These are phyloP conservation scores for Phlebopus sp. DNA, from an alignment of 1,284 basidiomycete genomes.

Conservation along the genomic window DNA sequence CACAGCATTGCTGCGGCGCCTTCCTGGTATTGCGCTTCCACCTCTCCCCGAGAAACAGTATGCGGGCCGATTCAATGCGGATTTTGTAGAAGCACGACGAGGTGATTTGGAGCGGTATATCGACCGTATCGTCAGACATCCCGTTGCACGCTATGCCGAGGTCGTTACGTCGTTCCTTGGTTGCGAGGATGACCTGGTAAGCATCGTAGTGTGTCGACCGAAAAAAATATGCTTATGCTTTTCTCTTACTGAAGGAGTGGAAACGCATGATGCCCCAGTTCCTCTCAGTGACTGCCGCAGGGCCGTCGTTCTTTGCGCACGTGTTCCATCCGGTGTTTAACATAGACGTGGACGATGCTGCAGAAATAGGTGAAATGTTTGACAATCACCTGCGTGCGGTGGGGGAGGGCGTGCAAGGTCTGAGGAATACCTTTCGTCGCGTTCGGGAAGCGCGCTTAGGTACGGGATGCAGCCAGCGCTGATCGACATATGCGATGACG, in stretches of 20 bases:
- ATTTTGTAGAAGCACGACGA: slow-evolving; percentile 79
- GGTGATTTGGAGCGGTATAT: slow-evolving; percentile 81
- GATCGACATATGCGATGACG: neutral
- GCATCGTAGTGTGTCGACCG: slow-evolving; percentile 23
- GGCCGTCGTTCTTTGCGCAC: slow-evolving; percentile 71
- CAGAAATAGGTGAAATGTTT: slow-evolving; percentile 58
- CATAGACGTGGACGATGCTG: slow-evolving; percentile 67
- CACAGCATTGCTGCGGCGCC: slow-evolving; percentile 59
- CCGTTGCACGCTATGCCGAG: slow-evolving; percentile 74
- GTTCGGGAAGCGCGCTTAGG: slow-evolving; percentile 67
- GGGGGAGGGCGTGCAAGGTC: slow-evolving; percentile 62
- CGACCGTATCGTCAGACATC: slow-evolving; percentile 69
- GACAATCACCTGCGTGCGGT: slow-evolving; percentile 61
- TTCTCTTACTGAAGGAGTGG: slow-evolving; percentile 59
- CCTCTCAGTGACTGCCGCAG: slow-evolving; percentile 57
- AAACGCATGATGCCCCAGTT: slow-evolving; percentile 60
- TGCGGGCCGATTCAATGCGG: slow-evolving; percentile 72
- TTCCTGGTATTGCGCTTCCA: slow-evolving; percentile 76
- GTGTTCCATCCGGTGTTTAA: slow-evolving; percentile 86
- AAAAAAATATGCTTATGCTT: neutral
- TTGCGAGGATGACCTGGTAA: slow-evolving; percentile 68
- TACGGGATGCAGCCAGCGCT: slow-evolving; percentile 33
- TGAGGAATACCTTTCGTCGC: slow-evolving; percentile 59
- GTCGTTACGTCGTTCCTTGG: slow-evolving; percentile 79
- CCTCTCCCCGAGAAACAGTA: slow-evolving; percentile 84